These are phyloP conservation scores for Comarum palustre DNA, from an alignment of 306 rosid species.

Conservation along the genomic window DNA sequence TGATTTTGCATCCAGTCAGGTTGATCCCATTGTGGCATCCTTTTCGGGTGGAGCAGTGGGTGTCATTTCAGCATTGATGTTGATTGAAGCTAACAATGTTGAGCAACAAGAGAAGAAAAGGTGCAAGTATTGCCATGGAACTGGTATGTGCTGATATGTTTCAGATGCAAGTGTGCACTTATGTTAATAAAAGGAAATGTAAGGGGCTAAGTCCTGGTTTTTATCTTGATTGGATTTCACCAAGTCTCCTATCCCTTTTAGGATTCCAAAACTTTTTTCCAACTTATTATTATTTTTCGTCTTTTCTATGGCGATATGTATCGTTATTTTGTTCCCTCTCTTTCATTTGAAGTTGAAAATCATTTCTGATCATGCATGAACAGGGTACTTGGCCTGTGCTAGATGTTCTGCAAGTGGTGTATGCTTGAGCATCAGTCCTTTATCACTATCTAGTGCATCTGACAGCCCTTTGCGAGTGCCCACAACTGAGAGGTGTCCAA, in stretches of 20 bases:
- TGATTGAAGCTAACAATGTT: constrained; percentile 86
- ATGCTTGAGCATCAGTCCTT: constrained; percentile 57
- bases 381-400: constrained; percentile 95
- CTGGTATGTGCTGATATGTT: constrained; percentile 45
- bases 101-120: constrained; percentile 89
- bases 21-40: constrained; percentile 95
- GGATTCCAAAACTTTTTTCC: background rate
- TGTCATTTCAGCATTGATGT: constrained; percentile 87
- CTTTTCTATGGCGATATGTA: background rate
- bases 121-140: constrained; percentile 92
- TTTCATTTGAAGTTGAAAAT: background rate
- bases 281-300: background rate
- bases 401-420: constrained; percentile 85
- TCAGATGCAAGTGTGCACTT: background rate
- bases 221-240: background rate
- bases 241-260: background rate
- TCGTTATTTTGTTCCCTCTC: background rate
- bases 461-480: constrained; percentile 53
- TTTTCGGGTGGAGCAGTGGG: constrained; percentile 98
- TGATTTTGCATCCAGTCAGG: constrained; percentile 61
- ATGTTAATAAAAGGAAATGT: background rate
- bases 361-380: constrained; percentile 14
- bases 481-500: constrained; percentile 54
- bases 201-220: background rate
- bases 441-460: constrained; percentile 50